These are phyloP conservation scores for Talaromyces sp. DNA, from an alignment of 2,329 filamentous ascomycete genomes.

Conservation along the genomic window DNA sequence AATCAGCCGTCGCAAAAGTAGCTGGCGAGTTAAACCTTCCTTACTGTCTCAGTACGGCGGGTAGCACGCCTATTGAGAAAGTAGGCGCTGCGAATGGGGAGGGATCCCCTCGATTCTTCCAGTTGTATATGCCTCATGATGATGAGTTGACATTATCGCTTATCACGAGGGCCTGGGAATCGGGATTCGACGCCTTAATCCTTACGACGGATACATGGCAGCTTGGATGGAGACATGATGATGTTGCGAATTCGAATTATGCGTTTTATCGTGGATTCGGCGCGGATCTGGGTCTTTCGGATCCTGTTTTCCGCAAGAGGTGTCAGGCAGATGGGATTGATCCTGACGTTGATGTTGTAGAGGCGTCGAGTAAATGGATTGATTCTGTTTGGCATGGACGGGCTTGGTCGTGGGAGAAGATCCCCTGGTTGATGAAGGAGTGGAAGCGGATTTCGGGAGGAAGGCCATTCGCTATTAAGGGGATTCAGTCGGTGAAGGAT, in stretches of 20 bases:
- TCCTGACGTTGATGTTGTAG: slow-evolving; percentile 53
- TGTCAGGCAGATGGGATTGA: slow-evolving; percentile 58
- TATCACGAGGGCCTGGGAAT: slow-evolving; percentile 57
- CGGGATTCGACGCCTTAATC: slow-evolving; percentile 61
- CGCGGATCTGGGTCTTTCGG: slow-evolving; percentile 58
- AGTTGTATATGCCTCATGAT: slow-evolving; percentile 67
- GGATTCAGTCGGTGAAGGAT: slow-evolving; percentile 69
- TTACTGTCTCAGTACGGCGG: slow-evolving; percentile 63
- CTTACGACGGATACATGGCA: slow-evolving; percentile 67
- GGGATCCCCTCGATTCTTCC: slow-evolving; percentile 57
- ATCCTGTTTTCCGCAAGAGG: slow-evolving; percentile 61
- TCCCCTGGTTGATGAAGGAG: slow-evolving; percentile 64
- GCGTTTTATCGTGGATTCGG: slow-evolving; percentile 65
- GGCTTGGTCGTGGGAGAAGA: slow-evolving; percentile 67
- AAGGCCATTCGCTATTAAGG: slow-evolving; percentile 66
- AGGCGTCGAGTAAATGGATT: slow-evolving; percentile 64
- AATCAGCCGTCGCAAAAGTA: slow-evolving; percentile 62
- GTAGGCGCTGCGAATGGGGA: slow-evolving; percentile 60
- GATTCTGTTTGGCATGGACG: slow-evolving; percentile 67
- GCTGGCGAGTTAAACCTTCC: slow-evolving; percentile 62
- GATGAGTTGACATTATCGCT: slow-evolving; percentile 61
- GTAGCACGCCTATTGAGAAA: slow-evolving; percentile 59
- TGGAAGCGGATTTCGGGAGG: slow-evolving; percentile 59
- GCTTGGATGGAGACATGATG: slow-evolving; percentile 64
- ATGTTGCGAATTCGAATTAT: slow-evolving; percentile 60